phyloP scores from a whole-genome alignment of 2,329 filamentous ascomycete genomes.

The Fonsecaea pedrosoi region DNA sequence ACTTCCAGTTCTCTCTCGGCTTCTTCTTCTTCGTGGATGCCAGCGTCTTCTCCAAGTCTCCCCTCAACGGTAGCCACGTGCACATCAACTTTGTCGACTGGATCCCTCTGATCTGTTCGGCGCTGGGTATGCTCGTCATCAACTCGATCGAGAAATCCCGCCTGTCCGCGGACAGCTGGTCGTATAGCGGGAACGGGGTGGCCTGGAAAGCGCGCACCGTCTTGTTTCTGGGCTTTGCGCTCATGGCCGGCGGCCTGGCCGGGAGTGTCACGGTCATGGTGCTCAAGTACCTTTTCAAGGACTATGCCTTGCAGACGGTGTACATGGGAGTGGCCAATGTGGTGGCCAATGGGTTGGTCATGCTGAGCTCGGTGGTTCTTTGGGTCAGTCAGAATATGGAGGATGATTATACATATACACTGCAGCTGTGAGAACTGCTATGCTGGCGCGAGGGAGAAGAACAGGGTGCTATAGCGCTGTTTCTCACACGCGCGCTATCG shows the following conservation, averaged over 20 bases:
- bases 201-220: constrained; percentile 75
- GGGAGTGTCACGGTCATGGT: constrained; percentile 72
- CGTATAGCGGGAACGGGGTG: constrained; percentile 68
- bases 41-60: constrained; percentile 67
- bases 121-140: constrained; percentile 74
- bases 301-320: constrained; percentile 66
- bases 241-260: constrained; percentile 71
- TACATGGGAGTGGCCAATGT: constrained; percentile 74
- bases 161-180: constrained; percentile 68
- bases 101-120: constrained; percentile 73
- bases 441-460: background rate
- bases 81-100: constrained; percentile 75
- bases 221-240: constrained; percentile 72
- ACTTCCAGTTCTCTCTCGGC: constrained; percentile 67
- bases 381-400: constrained; percentile 77
- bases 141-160: constrained; percentile 74
- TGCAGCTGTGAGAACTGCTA: constrained; percentile 60
- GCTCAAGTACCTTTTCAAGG: constrained; percentile 69
- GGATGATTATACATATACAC: constrained; percentile 74
- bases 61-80: constrained; percentile 65
- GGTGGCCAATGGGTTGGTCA: constrained; percentile 68
- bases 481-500: background rate
- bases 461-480: background rate
- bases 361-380: constrained; percentile 70
- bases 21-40: constrained; percentile 74